A percentile compares a stretch with the other conserved stretches of the same genome.
Evolutionary conservation across 140 eudicot genomes (phyloP).

Genomic region (Ambrosia hybrid): DNA sequence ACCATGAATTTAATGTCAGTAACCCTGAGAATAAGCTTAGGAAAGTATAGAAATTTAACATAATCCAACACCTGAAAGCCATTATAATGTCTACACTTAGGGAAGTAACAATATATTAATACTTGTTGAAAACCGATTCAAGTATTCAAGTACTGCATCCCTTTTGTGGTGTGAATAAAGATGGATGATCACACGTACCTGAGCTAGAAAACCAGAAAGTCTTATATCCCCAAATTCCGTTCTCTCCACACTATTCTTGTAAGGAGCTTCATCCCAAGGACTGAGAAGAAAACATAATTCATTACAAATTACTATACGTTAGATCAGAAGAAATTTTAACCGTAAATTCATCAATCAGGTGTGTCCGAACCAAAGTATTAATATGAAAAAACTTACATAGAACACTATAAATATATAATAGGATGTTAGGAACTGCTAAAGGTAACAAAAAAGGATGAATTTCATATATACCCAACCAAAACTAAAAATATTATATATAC

Average conservation of each 20-base stretch:
- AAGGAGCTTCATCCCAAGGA: slow-evolving; percentile 90
- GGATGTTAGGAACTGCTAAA: background rate
- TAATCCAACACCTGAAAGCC: slow-evolving; percentile 12
- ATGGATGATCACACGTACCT: slow-evolving; percentile 44
- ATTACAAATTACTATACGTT: background rate
- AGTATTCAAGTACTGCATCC: slow-evolving; percentile 7
- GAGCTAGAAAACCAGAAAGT: slow-evolving; percentile 74
- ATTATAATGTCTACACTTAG: background rate
- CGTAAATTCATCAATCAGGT: background rate
- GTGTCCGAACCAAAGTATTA: background rate
- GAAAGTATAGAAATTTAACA: background rate
- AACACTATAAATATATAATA: background rate
- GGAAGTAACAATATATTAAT: too few relatives aligned
- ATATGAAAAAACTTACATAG: background rate
- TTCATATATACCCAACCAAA: too few relatives aligned
- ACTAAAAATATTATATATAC: too few relatives aligned
- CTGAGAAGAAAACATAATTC: slow-evolving; percentile 40
- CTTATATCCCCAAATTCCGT: slow-evolving; percentile 66
- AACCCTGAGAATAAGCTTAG: slow-evolving; percentile 5
- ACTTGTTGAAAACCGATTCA: background rate
- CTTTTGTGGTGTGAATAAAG: slow-evolving; percentile 11
- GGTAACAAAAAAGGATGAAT: background rate
- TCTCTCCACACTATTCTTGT: slow-evolving; percentile 67
- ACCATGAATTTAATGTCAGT: slow-evolving; percentile 22
- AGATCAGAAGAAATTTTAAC: background rate